These are phyloP conservation scores for Kluyveromyces dobzhanskii DNA, from an alignment of 805 yeast genomes.

Conservation along the genomic window DNA sequence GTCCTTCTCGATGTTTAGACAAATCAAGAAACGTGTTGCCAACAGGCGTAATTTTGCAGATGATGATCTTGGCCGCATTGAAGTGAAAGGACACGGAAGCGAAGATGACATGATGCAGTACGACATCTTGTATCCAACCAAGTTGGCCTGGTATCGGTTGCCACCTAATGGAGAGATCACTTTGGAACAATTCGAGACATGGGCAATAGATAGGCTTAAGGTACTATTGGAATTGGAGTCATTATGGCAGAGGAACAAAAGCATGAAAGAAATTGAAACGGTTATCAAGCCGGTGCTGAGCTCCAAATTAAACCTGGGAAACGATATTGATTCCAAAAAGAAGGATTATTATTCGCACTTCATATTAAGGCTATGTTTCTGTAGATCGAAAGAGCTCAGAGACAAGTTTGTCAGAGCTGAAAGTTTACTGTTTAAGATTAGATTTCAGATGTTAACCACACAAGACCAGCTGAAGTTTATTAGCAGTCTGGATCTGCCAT, in stretches of 20 bases:
- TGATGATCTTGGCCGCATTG: constrained; percentile 25
- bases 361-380: constrained; percentile 80
- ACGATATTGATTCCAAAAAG: constrained; percentile 52
- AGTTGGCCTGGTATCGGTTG: constrained; percentile 63
- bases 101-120: constrained; percentile 30
- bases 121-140: constrained; percentile 40
- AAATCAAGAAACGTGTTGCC: constrained; percentile 63
- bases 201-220: constrained; percentile 90
- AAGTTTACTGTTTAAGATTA: constrained; percentile 58
- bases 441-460: constrained; percentile 57
- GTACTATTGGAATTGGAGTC: constrained; percentile 80
- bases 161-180: constrained; percentile 87
- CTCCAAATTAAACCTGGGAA: constrained; percentile 48
- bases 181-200: constrained; percentile 82
- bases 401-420: constrained; percentile 74
- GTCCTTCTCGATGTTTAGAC: constrained; percentile 71
- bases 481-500: constrained; percentile 53
- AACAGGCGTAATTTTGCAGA: constrained; percentile 62
- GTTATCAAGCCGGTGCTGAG: constrained; percentile 58
- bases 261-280: constrained; percentile 55
- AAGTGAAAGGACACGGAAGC: constrained; percentile 12
- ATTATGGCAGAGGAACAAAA: constrained; percentile 54
- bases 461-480: constrained; percentile 67
- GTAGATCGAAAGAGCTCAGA: constrained; percentile 78
- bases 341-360: constrained; percentile 92